Evolutionary conservation across 2,329 filamentous ascomycete genomes (phyloP).

Genomic region (Amylocarpus encephaloides): DNA sequence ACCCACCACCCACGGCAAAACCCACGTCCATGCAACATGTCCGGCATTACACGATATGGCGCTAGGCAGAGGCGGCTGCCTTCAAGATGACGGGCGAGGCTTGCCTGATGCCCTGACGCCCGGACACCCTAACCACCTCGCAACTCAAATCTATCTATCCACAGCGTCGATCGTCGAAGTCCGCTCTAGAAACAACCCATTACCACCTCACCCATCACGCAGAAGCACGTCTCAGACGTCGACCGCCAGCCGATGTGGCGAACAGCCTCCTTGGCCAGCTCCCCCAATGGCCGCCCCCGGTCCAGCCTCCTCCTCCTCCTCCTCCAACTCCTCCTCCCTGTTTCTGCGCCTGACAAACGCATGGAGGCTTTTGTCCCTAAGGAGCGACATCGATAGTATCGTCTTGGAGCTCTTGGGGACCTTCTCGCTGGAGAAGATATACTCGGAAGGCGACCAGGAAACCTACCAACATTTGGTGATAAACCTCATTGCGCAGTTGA

Average conservation of each 20-base stretch:
- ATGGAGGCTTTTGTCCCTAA: constrained; percentile 34
- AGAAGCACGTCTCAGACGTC: constrained; percentile 1
- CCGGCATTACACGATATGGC: not conserved
- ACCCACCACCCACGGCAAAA: not conserved
- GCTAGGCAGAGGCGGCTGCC: not conserved
- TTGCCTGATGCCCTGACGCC: not conserved
- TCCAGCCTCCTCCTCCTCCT: constrained; percentile 31
- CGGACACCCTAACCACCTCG: too few relatives aligned
- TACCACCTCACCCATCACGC: not conserved
- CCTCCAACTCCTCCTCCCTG: constrained; percentile 34
- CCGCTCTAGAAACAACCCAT: not conserved
- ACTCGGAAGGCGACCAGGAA: constrained; percentile 32
- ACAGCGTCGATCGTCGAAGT: too few relatives aligned
- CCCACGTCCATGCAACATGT: not conserved
- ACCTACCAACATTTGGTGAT: constrained; percentile 34
- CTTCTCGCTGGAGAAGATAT: constrained; percentile 39
- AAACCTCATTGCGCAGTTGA: constrained; percentile 34
- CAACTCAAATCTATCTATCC: too few relatives aligned
- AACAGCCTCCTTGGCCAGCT: constrained; percentile 9
- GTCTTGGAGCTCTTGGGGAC: constrained; percentile 37
- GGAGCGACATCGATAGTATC: constrained; percentile 37
- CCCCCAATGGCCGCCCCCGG: constrained; percentile 21
- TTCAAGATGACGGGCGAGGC: not conserved
- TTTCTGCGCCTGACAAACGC: constrained; percentile 34
- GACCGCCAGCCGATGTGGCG: constrained; percentile 13